phyloP scores from a whole-genome alignment of 179 eudicot species.

The Beta macrorhiza region DNA sequence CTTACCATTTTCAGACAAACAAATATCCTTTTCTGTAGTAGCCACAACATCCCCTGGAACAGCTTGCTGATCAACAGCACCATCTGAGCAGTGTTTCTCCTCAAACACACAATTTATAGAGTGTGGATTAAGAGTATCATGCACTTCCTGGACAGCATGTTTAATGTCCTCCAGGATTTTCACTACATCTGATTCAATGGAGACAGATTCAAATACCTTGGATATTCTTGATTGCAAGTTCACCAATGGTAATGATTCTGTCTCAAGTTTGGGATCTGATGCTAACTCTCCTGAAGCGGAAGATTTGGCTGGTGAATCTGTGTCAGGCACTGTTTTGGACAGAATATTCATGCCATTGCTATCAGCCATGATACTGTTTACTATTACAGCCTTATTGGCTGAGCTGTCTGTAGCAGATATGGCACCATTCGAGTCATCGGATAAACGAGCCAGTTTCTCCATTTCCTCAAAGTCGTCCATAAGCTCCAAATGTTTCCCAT shows the following conservation, averaged over 20 bases:
- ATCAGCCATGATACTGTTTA: constrained; percentile 25
- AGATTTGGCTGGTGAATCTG: constrained; percentile 26
- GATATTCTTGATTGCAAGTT: constrained; percentile 64
- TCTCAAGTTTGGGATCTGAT: constrained; percentile 28
- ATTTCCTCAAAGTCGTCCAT: constrained; percentile 99
- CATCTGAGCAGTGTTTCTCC: constrained; percentile 43
- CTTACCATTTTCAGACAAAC: constrained; percentile 34
- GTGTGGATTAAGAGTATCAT: constrained; percentile 39
- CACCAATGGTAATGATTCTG: constrained; percentile 37
- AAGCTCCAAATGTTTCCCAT: constrained; percentile 65
- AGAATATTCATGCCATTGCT: constrained; percentile 26
- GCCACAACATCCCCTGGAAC: constrained; percentile 36
- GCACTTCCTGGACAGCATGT: constrained; percentile 52
- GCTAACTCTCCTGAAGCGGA: constrained; percentile 21
- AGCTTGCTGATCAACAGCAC: constrained; percentile 25
- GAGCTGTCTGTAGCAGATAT: constrained; percentile 30
- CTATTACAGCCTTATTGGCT: constrained; percentile 30
- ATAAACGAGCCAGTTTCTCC: constrained; percentile 81
- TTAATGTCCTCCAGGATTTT: constrained; percentile 61
- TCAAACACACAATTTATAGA: constrained; percentile 39
- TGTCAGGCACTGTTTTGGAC: constrained; percentile 27
- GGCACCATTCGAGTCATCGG: constrained; percentile 49
- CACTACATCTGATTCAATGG: constrained; percentile 56
- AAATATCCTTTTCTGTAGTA: constrained; percentile 41
- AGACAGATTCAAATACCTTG: constrained; percentile 48